phyloP scores from a whole-genome alignment of 768 basidiomycete genomes.

The Mycena chlorophos region DNA sequence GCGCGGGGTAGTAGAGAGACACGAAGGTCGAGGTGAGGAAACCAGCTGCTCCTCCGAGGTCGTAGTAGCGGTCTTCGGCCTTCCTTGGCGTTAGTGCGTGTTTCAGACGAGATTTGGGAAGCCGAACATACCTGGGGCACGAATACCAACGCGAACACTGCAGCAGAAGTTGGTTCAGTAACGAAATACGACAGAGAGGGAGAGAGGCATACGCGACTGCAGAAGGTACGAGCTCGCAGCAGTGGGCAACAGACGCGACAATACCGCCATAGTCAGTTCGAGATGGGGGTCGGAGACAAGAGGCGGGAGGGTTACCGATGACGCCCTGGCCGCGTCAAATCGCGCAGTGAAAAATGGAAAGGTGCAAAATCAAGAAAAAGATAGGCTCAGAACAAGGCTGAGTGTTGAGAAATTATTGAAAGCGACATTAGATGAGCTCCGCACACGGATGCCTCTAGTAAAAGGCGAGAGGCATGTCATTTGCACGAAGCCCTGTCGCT shows the following conservation, averaged over 20 bases:
- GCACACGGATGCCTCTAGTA: conserved; percentile 70
- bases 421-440: conserved; percentile 50
- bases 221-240: neutral
- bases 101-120: no score
- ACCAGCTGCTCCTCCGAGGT: conserved; percentile 64
- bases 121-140: conserved; percentile 64
- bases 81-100: no score
- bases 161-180: neutral
- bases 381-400: conserved; percentile 42
- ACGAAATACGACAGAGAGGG: neutral
- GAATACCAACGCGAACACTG: conserved; percentile 58
- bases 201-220: neutral
- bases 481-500: conserved; percentile 57
- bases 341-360: neutral
- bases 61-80: conserved; percentile 71
- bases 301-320: neutral
- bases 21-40: conserved; percentile 62
- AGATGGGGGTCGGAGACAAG: neutral
- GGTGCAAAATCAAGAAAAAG: conserved; percentile 14
- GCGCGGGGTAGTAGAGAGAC: conserved; percentile 61
- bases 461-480: conserved; percentile 68
- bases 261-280: neutral
- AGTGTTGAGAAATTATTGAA: conserved; percentile 57
- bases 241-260: neutral
- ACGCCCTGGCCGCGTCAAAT: neutral